Conservation (phyloP, 345 rosid species). For the Psidium friedrichsthalianum region DNA sequence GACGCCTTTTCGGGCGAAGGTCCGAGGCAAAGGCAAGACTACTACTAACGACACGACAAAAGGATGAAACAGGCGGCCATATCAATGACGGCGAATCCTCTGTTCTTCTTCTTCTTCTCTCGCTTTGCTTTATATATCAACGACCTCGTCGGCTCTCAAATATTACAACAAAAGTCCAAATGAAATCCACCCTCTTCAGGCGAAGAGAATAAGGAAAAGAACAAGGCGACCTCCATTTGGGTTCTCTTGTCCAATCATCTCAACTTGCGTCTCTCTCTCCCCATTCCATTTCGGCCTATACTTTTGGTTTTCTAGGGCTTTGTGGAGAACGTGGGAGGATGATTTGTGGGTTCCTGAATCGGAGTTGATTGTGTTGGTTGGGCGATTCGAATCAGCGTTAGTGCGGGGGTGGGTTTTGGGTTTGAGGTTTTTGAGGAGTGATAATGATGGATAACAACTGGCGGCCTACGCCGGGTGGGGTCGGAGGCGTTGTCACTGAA, state of each 20-base stretch:
- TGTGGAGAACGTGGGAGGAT: background rate
- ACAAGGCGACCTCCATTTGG: background rate
- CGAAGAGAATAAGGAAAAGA: background rate
- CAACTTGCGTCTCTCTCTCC: background rate
- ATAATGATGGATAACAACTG: slow-evolving; percentile 30
- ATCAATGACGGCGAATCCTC: background rate
- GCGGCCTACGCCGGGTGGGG: slow-evolving; percentile 29
- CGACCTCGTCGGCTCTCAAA: background rate
- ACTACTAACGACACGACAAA: background rate
- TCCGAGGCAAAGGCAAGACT: background rate
- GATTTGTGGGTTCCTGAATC: background rate
- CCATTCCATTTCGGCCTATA: background rate
- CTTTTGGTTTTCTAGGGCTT: background rate
- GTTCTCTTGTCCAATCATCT: background rate
- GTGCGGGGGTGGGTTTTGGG: background rate
- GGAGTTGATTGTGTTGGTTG: background rate
- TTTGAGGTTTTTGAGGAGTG: background rate
- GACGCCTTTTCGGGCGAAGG: background rate
- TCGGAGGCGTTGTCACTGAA: slow-evolving; percentile 12
- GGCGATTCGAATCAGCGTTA: background rate
- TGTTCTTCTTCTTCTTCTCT: background rate
- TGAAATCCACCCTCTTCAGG: background rate
- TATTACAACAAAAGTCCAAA: background rate
- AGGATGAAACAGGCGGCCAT: background rate
- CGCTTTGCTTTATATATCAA: background rate